Conservation (phyloP, 2,329 filamentous ascomycete genomes). For the Emergomyces pasteurianus region DNA sequence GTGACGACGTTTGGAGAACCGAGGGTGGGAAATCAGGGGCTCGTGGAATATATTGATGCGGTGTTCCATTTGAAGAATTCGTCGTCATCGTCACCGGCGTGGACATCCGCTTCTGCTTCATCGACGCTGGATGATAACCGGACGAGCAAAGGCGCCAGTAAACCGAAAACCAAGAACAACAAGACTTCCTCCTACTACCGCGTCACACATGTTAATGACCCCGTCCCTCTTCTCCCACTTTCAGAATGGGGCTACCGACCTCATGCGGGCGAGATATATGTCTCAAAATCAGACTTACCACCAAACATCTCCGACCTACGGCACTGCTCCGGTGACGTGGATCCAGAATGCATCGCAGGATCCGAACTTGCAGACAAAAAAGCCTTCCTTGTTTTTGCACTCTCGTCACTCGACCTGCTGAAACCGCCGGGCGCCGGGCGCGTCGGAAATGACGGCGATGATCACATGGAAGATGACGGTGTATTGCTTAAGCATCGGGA, state of each 20-base stretch:
- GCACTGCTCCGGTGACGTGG: constrained; percentile 59
- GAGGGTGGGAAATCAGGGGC: constrained; percentile 42
- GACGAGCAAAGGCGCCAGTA: background rate
- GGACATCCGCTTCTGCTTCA: background rate
- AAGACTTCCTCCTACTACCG: constrained; percentile 48
- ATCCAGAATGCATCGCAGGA: constrained; percentile 59
- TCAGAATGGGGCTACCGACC: constrained; percentile 77
- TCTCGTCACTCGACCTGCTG: background rate
- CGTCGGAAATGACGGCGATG: background rate
- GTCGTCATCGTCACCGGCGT: constrained; percentile 9
- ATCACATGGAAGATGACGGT: background rate
- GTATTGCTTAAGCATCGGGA: background rate
- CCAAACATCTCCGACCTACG: constrained; percentile 57
- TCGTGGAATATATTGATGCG: constrained; percentile 43
- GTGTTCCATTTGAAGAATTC: constrained; percentile 31
- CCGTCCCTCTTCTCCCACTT: constrained; percentile 76
- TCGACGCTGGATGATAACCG: background rate
- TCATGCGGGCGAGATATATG: constrained; percentile 81
- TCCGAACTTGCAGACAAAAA: background rate
- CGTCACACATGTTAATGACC: constrained; percentile 77
- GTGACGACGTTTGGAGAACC: constrained; percentile 94
- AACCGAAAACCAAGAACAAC: constrained; percentile 3
- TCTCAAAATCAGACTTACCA: constrained; percentile 57
- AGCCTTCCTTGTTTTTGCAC: background rate
- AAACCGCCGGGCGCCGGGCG: background rate